Conservation (phyloP, 139 green algal genomes). For the Pedinophyceae sp. region DNA sequence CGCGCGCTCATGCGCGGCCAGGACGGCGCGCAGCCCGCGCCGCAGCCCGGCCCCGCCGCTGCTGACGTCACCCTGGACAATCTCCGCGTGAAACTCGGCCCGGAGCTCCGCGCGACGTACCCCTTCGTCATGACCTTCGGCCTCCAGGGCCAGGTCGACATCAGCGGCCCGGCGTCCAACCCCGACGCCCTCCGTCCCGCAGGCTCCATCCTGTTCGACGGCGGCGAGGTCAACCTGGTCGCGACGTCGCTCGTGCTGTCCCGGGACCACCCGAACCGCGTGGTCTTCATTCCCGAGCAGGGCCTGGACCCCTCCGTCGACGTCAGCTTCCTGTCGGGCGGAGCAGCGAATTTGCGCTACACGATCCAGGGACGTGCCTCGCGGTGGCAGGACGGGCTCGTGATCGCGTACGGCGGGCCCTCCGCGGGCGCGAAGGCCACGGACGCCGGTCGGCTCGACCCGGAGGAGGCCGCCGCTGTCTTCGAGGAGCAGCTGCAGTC, state of each 20-base stretch:
- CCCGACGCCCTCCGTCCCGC: conserved; percentile 11
- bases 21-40: too few species aligned
- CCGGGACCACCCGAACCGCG: conserved; percentile 65
- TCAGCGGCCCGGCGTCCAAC: conserved; percentile 12
- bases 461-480: conserved; percentile 14
- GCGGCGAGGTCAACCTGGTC: conserved; percentile 82
- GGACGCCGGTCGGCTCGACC: conserved; percentile 2
- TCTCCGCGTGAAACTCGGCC: conserved; percentile 56
- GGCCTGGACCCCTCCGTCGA: conserved; percentile 62
- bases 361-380: conserved; percentile 7
- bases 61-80: too few species aligned
- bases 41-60: too few species aligned
- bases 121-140: conserved; percentile 83
- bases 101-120: conserved; percentile 74
- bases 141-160: conserved; percentile 40
- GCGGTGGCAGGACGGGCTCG: conserved; percentile 5
- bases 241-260: conserved; percentile 79
- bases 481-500: conserved; percentile 82
- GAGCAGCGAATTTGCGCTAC: not conserved
- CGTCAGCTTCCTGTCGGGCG: conserved; percentile 10
- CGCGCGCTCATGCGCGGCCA: too few species aligned
- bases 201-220: conserved; percentile 48
- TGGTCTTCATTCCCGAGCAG: conserved; percentile 52
- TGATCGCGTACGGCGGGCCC: not conserved
- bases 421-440: conserved; percentile 3